phyloP scores from a whole-genome alignment of 352 stramenopile species.

The Phytophthora melonis region DNA sequence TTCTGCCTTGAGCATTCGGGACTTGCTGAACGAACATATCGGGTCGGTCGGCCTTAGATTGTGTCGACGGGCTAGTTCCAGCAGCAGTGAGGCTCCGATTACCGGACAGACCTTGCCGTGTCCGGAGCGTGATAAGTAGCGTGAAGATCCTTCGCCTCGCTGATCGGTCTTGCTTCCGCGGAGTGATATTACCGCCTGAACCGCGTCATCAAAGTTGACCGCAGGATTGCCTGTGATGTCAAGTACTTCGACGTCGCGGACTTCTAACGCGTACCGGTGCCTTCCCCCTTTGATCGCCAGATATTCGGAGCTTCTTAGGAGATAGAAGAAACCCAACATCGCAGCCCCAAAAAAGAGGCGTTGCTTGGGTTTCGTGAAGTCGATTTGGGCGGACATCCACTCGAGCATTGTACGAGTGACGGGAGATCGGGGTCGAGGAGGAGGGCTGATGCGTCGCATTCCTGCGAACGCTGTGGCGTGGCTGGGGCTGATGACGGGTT shows the following conservation, averaged over 20 bases:
- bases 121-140: too few relatives aligned
- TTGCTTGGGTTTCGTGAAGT: conserved; percentile 17
- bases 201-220: background rate
- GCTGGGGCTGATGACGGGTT: background rate
- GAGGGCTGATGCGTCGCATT: conserved; percentile 3
- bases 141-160: background rate
- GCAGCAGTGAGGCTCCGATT: too few relatives aligned
- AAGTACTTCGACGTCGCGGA: conserved; percentile 11
- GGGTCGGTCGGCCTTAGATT: too few relatives aligned
- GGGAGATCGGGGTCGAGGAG: background rate
- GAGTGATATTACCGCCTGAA: background rate
- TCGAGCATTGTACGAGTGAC: conserved; percentile 12
- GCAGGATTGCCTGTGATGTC: conserved; percentile 13
- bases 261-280: conserved; percentile 18
- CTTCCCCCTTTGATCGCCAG: conserved; percentile 1
- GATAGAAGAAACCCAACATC: conserved; percentile 37
- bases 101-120: too few relatives aligned
- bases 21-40: too few relatives aligned
- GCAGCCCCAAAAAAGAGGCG: conserved; percentile 37
- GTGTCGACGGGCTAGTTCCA: too few relatives aligned
- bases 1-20: background rate
- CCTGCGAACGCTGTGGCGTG: conserved; percentile 12
- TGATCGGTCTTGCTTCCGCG: background rate
- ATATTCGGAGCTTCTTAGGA: conserved; percentile 28
- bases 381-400: background rate